Evolutionary conservation across 202 grass and related monocot genomes (phyloP), one percentile per base, ranked within the genome.

Genomic region (Setaria italica): DNA sequence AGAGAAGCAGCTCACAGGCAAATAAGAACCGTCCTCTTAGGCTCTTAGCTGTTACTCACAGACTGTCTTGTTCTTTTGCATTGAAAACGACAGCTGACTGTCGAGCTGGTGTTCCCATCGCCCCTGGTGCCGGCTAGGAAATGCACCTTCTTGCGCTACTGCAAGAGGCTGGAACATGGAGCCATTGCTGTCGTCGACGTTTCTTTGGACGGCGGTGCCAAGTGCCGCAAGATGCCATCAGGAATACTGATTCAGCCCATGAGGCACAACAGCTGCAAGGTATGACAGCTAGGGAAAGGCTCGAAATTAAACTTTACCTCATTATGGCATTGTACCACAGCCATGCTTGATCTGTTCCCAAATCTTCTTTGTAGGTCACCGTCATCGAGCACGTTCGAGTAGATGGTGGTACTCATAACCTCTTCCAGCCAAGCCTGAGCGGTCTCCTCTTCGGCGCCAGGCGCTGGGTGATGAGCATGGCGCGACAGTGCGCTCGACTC

Each of bases 351-450:
- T 92, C 47, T 63, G 50, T 35, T 39, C 16, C 35, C 29, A 69
- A 29, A 78, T 56, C 58, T 67, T 67, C 0, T 83, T 74, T 21
- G 17, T 48, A 97, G 95, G 82, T 97, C 35, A 85, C 34, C 11
- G 93, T 62, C 78, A 76, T 97, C 55, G 95, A 97, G 39, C 90
- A 97, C 72, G 78, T 97, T 43, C 90, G 39, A 83, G 86, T 88
- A 48, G 90, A 89, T 49, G 84, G 59, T 25, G 70, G 45, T 1
- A 29, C 79, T 54, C 86, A 89, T 69, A 68, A 71, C 9, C 78
- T 94, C 74, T 89, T 88, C 74, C 62, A 79, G 79, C 72, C 85
- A 42, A 74, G 77, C 37, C 11, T 85, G 74, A 86, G 16, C 4
- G 86, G 92, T 0, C 74, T 92, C 74, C 53, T 90, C 37, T 94